Evolutionary conservation across 495 filamentous ascomycete species (phyloP).

Genomic region (Staphylotrichum tortipilum): DNA sequence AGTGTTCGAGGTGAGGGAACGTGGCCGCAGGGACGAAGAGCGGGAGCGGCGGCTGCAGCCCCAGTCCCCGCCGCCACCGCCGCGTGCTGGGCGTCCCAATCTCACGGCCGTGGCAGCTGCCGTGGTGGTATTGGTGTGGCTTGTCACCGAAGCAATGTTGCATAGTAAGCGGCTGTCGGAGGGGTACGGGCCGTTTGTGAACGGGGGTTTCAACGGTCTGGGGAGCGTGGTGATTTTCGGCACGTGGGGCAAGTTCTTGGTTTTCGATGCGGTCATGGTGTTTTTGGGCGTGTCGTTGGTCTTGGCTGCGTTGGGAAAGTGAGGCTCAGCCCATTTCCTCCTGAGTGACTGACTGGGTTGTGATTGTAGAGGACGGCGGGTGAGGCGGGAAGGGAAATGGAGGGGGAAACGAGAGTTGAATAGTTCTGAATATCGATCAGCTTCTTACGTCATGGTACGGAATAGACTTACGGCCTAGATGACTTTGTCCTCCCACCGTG

Average conservation of each 20-base stretch:
- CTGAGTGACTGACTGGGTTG: not conserved
- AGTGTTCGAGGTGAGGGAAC: too few species aligned
- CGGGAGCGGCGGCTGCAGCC: too few species aligned
- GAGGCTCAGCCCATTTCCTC: not conserved
- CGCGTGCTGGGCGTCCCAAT: not conserved
- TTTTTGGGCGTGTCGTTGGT: not conserved
- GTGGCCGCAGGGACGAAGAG: too few species aligned
- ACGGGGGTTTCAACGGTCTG: not conserved
- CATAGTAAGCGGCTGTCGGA: constrained; percentile 4
- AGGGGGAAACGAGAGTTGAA: not conserved
- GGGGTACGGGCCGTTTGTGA: not conserved
- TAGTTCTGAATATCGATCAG: not conserved
- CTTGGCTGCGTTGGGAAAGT: not conserved
- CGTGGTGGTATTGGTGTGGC: not conserved
- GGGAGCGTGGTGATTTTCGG: constrained; percentile 1
- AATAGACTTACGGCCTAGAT: not conserved
- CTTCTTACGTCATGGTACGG: not conserved
- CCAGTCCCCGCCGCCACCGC: not conserved
- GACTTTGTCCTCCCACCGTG: too few species aligned
- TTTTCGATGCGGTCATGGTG: not conserved
- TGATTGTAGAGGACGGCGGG: too few species aligned
- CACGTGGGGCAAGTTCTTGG: constrained; percentile 3
- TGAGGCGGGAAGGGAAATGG: not conserved
- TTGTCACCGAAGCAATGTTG: not conserved
- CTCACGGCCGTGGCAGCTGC: not conserved